Evolutionary conservation across 106 monocot species (phyloP), one percentile per base, ranked within the genome.

Genomic region (Dioscorea alata): DNA sequence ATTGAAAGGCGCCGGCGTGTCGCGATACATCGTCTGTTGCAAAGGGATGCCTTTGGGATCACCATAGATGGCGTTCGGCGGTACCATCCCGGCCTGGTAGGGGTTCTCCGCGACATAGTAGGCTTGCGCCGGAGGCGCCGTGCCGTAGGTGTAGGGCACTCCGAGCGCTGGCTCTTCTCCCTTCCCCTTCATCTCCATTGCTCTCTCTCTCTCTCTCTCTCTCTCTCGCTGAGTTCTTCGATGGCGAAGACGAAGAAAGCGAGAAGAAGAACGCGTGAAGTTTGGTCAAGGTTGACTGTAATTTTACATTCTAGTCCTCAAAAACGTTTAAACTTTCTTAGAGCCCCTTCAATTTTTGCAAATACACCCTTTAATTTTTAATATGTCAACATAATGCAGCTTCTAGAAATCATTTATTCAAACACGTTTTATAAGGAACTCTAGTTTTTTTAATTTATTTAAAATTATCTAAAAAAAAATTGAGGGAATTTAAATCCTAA

Each of bases 11-110:
- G 96, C 96, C 12, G 96, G 86, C 7, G 92, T 97, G 66, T 97
- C 96, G 23, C 69, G 71, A 71, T 58, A 97, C 91, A 97, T 89
- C 49, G 96, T 97, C 86, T 97, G 86, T 69, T 92, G 91, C 28
- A 97, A 52, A 4, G 96, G 96, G 18, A 97, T 69, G 48, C 92
- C 96, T 71, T 84, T 92, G 14, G 96, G 92, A 54, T 92, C 96
- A 35, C 81, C 96, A 71, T 80, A 96, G 18, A 96, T 68, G 23
- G 92, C 91, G 80, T 92, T 92, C 31, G 96, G 92, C 25, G 91
- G 91, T 12, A 92, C 60, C 92, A 89, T 92, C 6, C 96, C 96
- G 4, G 82, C 79, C 77, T 92, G 89, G 62, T 96, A 65, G 23
- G 96, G 92, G 64, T 77, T 83, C 75, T 73, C 76, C 22, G 66